These are phyloP conservation scores for Nematocida major DNA, from an alignment of 371 early-diverging fungal species.

Conservation along the genomic window DNA sequence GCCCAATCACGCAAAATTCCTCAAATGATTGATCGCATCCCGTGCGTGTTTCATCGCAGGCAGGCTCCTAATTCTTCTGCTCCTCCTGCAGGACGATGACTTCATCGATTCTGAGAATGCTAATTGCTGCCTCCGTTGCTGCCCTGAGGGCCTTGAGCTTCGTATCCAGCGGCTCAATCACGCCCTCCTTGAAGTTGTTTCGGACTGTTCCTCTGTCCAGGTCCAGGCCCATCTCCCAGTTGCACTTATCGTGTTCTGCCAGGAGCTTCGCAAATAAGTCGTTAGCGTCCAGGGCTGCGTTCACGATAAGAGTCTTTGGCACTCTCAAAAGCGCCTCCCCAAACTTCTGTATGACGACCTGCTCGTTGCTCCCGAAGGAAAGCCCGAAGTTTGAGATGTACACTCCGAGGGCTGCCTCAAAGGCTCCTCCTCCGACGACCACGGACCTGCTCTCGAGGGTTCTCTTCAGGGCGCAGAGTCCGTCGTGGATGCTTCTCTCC, in stretches of 20 bases:
- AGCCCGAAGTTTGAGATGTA: slow-evolving; percentile 93
- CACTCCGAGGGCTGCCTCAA: slow-evolving; percentile 89
- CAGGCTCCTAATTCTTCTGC: not conserved
- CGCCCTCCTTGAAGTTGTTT: slow-evolving; percentile 87
- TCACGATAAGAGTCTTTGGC: slow-evolving; percentile 91
- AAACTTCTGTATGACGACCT: slow-evolving; percentile 92
- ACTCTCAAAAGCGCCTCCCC: slow-evolving; percentile 88
- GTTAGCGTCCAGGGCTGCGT: slow-evolving; percentile 95
- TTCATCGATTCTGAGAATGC: slow-evolving; percentile 87
- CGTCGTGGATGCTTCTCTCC: slow-evolving; percentile 94
- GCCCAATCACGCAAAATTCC: too few relatives aligned
- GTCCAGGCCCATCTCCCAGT: slow-evolving; percentile 74
- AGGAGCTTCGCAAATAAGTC: slow-evolving; percentile 85
- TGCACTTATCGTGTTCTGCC: slow-evolving; percentile 76
- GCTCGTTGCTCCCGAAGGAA: slow-evolving; percentile 80
- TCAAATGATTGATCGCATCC: too few relatives aligned
- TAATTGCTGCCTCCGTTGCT: slow-evolving; percentile 98
- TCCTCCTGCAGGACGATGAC: slow-evolving; percentile 62
- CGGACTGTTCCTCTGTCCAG: slow-evolving; percentile 81
- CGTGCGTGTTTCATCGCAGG: too few relatives aligned
- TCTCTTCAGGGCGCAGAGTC: slow-evolving; percentile 88
- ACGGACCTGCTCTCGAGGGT: slow-evolving; percentile 89
- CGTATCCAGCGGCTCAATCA: slow-evolving; percentile 94
- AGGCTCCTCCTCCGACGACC: slow-evolving; percentile 97
- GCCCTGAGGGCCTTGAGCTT: slow-evolving; percentile 94